Evolutionary conservation across 1,139 yeast genomes (phyloP).

Genomic region (Nadsonia starkeyi-henricii): DNA sequence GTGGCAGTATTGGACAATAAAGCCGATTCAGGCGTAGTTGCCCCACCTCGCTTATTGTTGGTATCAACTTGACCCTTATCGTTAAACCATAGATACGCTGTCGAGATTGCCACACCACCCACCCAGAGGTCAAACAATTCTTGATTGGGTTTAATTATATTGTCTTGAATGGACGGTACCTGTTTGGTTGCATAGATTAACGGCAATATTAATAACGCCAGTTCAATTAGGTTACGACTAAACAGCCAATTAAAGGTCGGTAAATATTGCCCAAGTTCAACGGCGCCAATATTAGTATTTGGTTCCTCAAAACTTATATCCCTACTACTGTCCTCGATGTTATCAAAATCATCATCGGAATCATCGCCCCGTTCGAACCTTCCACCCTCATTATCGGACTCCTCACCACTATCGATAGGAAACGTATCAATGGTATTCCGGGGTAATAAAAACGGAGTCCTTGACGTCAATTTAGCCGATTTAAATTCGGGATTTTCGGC

Average conservation of each 20-base stretch:
- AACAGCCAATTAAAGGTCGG: neutral
- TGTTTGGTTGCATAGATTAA: neutral
- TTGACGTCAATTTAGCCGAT: too few relatives aligned
- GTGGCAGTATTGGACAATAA: too few relatives aligned
- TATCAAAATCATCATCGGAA: neutral
- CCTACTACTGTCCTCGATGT: too few relatives aligned
- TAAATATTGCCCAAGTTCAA: neutral
- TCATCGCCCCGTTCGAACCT: neutral
- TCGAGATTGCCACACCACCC: neutral
- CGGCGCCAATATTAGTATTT: neutral
- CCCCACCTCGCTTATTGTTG: too few relatives aligned
- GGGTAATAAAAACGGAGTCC: neutral
- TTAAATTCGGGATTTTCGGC: too few relatives aligned
- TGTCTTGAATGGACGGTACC: neutral
- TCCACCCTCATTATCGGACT: neutral
- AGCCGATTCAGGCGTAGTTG: too few relatives aligned
- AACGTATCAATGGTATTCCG: neutral
- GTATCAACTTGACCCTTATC: neutral
- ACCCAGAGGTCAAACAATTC: neutral
- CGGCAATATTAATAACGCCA: neutral
- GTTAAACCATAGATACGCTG: neutral
- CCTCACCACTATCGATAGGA: neutral
- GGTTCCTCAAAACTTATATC: too few relatives aligned
- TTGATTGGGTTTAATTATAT: neutral
- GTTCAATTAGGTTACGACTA: neutral